phyloP scores from a whole-genome alignment of 768 basidiomycete species.

The Coprinellus micaceus region DNA sequence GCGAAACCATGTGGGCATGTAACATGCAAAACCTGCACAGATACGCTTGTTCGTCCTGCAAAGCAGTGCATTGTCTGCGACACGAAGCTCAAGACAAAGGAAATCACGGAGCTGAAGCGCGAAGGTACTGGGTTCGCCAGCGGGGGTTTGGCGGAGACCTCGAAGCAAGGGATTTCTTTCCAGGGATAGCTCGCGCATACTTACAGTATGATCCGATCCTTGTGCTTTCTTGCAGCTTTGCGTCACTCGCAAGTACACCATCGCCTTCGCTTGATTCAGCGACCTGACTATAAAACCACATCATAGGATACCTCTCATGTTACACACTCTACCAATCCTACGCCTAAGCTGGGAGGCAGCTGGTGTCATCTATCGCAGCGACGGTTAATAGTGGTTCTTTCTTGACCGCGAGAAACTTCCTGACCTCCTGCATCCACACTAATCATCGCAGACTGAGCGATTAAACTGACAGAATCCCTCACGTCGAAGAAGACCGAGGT shows the following conservation, averaged over 20 bases:
- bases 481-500: too few relatives aligned
- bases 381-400: too few relatives aligned
- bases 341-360: too few relatives aligned
- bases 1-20: constrained; percentile 90
- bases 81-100: constrained; percentile 54
- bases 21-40: constrained; percentile 85
- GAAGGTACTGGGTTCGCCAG: constrained; percentile 96
- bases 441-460: too few relatives aligned
- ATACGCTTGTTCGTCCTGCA: constrained; percentile 74
- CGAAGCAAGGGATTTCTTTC: constrained; percentile 76
- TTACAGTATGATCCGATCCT: neutral
- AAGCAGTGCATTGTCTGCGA: constrained; percentile 91
- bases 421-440: too few relatives aligned
- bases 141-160: constrained; percentile 91
- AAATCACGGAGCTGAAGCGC: constrained; percentile 79
- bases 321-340: too few relatives aligned
- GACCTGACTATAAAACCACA: too few relatives aligned
- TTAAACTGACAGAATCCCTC: too few relatives aligned
- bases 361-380: too few relatives aligned
- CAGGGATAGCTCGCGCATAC: constrained; percentile 52
- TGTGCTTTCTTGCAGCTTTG: neutral
- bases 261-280: too few relatives aligned
- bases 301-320: too few relatives aligned
- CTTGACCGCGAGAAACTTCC: too few relatives aligned
- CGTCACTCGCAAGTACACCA: neutral